These are phyloP conservation scores for Passalora sequoiae DNA, from an alignment of 2,329 filamentous ascomycete genomes.

Conservation along the genomic window DNA sequence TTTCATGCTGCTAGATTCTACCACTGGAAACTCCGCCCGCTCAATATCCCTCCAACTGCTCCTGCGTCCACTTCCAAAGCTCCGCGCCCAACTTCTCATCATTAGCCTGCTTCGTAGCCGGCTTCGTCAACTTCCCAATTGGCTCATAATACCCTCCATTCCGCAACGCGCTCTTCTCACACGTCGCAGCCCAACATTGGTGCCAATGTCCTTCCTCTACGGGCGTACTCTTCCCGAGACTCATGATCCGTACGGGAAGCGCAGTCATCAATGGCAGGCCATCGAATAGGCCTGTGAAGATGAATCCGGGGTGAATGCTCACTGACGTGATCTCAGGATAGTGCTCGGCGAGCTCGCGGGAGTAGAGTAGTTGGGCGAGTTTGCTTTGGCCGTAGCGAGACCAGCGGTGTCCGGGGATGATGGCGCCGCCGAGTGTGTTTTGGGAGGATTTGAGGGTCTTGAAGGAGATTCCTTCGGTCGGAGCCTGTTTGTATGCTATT, in stretches of 20 bases:
- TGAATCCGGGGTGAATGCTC: conserved; percentile 41
- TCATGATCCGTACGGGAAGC: conserved; percentile 14
- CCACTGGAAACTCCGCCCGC: no score
- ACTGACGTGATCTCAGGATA: conserved; percentile 37
- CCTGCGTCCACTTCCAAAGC: conserved; percentile 35
- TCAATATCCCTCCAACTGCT: conserved; percentile 17
- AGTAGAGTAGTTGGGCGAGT: conserved; percentile 45
- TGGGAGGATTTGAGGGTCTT: conserved; percentile 24
- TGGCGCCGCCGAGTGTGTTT: conserved; percentile 3
- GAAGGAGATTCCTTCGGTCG: conserved; percentile 19
- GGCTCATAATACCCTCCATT: conserved; percentile 38
- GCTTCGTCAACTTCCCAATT: conserved; percentile 28
- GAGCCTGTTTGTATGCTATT: conserved; percentile 19
- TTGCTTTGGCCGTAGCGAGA: conserved; percentile 44
- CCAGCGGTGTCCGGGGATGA: conserved; percentile 28
- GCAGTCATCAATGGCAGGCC: conserved; percentile 17
- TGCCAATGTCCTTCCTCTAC: conserved; percentile 22
- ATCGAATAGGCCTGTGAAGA: conserved; percentile 36
- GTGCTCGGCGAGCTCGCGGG: conserved; percentile 37
- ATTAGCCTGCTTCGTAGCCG: conserved; percentile 25
- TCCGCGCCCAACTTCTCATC: conserved; percentile 32
- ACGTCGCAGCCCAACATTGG: conserved; percentile 23
- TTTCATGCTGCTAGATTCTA: no score
- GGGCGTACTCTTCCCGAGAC: conserved; percentile 8
- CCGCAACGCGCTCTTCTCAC: conserved; percentile 12